Conservation (phyloP, 345 rosid genomes). For the Carallia brachiata region DNA sequence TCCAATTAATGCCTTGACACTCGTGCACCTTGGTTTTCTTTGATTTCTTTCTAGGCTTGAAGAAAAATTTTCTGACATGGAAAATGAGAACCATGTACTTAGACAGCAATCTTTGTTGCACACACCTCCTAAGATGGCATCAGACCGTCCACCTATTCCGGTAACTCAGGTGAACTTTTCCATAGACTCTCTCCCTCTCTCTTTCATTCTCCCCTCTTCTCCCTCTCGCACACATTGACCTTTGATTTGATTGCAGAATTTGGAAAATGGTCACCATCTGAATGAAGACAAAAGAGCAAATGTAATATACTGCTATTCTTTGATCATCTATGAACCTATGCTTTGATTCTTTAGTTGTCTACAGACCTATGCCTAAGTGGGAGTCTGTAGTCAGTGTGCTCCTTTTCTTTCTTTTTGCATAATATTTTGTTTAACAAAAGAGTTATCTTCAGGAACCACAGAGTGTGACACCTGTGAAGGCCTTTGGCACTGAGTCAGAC, state of each 20-base stretch:
- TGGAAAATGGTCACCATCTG: conserved; percentile 81
- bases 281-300: conserved; percentile 48
- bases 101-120: conserved; percentile 62
- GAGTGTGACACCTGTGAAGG: conserved; percentile 57
- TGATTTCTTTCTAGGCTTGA: conserved; percentile 65
- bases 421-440: conserved; percentile 7
- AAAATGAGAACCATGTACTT: conserved; percentile 80
- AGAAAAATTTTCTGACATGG: conserved; percentile 79
- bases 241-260: conserved; percentile 45
- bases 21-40: conserved; percentile 2
- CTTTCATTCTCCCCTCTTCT: neutral
- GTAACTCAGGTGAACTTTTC: conserved; percentile 41
- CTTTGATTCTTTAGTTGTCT: too few species aligned
- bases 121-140: conserved; percentile 47
- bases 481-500: conserved; percentile 58
- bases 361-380: too few species aligned
- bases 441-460: conserved; percentile 60
- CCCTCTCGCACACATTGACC: neutral
- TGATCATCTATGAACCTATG: conserved; percentile 7
- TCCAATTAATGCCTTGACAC: conserved; percentile 1
- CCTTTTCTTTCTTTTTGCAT: neutral
- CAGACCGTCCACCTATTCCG: conserved; percentile 57
- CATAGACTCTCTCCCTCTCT: conserved; percentile 3
- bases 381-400: neutral
- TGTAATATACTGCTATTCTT: conserved; percentile 40